phyloP scores from a whole-genome alignment of 495 filamentous ascomycete species.

The Talaromyces trachyspermus region DNA sequence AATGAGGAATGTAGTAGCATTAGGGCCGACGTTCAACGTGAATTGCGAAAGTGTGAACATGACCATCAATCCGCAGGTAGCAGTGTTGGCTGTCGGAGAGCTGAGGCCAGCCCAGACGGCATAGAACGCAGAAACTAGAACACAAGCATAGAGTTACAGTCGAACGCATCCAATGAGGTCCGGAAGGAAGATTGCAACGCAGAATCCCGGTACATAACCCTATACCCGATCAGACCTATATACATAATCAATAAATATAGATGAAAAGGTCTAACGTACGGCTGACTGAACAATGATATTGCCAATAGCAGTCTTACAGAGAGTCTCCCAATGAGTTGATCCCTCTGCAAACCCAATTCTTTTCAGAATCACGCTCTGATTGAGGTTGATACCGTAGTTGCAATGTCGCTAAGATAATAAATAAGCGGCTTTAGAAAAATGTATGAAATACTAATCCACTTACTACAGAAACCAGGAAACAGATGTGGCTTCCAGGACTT shows the following conservation, averaged over 20 bases:
- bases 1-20: slow-evolving; percentile 55
- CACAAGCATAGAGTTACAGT: slow-evolving; percentile 23
- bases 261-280: background rate
- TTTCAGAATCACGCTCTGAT: slow-evolving; percentile 26
- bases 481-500: slow-evolving; percentile 16
- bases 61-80: slow-evolving; percentile 23
- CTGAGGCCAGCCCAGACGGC: slow-evolving; percentile 27
- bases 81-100: slow-evolving; percentile 16
- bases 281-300: slow-evolving; percentile 29
- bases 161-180: slow-evolving; percentile 24
- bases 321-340: slow-evolving; percentile 20
- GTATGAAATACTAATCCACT: background rate
- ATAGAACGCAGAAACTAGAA: slow-evolving; percentile 22
- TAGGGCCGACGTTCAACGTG: slow-evolving; percentile 52
- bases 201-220: slow-evolving; percentile 30
- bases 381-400: slow-evolving; percentile 33
- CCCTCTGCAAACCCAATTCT: slow-evolving; percentile 27
- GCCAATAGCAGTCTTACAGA: slow-evolving; percentile 25
- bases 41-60: slow-evolving; percentile 56
- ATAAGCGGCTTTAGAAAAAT: background rate
- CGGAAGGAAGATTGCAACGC: slow-evolving; percentile 26
- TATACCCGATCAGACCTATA: background rate
- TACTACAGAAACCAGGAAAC: slow-evolving; percentile 20
- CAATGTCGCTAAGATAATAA: slow-evolving; percentile 20
- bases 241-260: background rate